Conservation (phyloP, 2,329 filamentous ascomycete species). For the Metarhizium guizhouense region DNA sequence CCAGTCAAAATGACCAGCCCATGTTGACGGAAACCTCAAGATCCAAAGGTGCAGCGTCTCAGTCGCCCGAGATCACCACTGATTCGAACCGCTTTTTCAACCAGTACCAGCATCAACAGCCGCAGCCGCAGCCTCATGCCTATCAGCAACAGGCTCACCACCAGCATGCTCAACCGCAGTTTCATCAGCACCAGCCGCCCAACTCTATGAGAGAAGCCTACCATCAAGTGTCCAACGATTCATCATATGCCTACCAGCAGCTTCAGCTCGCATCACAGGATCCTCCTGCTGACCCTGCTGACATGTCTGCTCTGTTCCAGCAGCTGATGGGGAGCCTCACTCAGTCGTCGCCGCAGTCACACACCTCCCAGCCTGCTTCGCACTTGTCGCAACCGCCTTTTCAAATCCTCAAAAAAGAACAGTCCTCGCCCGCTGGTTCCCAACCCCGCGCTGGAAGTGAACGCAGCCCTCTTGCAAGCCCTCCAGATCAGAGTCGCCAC, state of each 20-base stretch:
- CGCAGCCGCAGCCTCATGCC: conserved; percentile 11
- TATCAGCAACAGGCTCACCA: conserved; percentile 17
- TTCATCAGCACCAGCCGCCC: conserved; percentile 16
- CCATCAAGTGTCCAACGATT: conserved; percentile 12
- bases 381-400: conserved; percentile 27
- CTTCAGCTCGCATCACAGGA: conserved; percentile 22
- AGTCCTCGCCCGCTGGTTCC: conserved; percentile 28
- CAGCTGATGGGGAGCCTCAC: conserved; percentile 27
- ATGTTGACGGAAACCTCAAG: conserved; percentile 33
- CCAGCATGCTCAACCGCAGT: conserved; percentile 3
- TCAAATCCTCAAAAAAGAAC: conserved; percentile 44
- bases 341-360: conserved; percentile 32
- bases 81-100: conserved; percentile 20
- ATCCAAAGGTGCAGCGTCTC: conserved; percentile 35
- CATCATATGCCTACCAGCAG: conserved; percentile 4
- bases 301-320: conserved; percentile 27
- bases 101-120: conserved; percentile 19
- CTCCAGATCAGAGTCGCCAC: conserved; percentile 32
- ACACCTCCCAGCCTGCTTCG: conserved; percentile 23
- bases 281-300: conserved; percentile 24
- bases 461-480: conserved; percentile 34
- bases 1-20: conserved; percentile 46
- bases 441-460: conserved; percentile 30
- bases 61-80: conserved; percentile 26
- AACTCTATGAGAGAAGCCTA: conserved; percentile 18